Percentiles rank a stretch among this genome's conserved stretches.
phyloP scores from a whole-genome alignment of 225 moss, liverwort and hornwort species.

The Marchantia polymorpha region DNA sequence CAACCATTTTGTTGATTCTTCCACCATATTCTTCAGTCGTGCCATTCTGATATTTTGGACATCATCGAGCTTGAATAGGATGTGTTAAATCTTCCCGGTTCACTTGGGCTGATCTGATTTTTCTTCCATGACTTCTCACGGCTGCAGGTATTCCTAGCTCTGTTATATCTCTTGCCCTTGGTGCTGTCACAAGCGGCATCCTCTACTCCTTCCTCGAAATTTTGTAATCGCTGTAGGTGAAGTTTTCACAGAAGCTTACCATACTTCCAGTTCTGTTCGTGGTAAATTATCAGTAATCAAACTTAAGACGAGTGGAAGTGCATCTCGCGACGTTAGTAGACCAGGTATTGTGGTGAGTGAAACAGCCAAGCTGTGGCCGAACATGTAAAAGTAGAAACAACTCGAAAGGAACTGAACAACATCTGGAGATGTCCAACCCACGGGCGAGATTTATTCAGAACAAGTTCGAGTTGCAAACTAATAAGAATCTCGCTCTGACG shows the following conservation, averaged over 20 bases:
- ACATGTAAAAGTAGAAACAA: neutral
- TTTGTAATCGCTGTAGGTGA: neutral
- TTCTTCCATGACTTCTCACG: too few relatives aligned
- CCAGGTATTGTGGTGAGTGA: neutral
- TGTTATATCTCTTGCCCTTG: neutral
- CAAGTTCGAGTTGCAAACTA: too few relatives aligned
- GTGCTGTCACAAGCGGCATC: conserved; percentile 7
- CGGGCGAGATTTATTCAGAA: too few relatives aligned
- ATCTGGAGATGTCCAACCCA: too few relatives aligned
- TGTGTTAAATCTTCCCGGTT: neutral
- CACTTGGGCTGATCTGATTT: too few relatives aligned
- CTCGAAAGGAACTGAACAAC: neutral
- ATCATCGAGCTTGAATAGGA: neutral
- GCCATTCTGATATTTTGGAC: neutral
- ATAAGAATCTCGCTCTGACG: too few relatives aligned
- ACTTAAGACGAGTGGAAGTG: neutral
- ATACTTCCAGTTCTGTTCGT: too few relatives aligned
- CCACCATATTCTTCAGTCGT: neutral
- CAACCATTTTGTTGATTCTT: neutral
- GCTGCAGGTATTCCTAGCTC: neutral
- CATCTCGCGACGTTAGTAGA: neutral
- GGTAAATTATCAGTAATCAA: neutral
- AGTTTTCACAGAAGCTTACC: too few relatives aligned
- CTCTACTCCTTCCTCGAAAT: neutral
- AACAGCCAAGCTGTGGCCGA: neutral